phyloP scores from a whole-genome alignment of 2,329 filamentous ascomycete genomes.

The Aureobasidium sp. region DNA sequence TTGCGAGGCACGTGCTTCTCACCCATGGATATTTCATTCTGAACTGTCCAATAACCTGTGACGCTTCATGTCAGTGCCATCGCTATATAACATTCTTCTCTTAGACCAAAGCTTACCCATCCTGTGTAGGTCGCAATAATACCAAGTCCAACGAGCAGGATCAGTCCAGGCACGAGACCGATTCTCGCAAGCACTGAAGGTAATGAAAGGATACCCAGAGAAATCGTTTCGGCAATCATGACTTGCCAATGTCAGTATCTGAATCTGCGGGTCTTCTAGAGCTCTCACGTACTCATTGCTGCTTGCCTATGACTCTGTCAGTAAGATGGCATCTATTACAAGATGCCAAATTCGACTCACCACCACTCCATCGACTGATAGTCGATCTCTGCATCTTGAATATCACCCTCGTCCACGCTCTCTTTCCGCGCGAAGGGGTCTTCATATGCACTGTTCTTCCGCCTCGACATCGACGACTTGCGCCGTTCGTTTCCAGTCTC shows the following conservation, averaged over 20 bases:
- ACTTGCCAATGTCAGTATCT: constrained; percentile 24
- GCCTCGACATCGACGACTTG: constrained; percentile 5
- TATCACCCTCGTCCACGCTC: neutral
- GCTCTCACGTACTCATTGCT: constrained; percentile 31
- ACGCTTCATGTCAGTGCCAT: neutral
- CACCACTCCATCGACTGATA: constrained; percentile 48
- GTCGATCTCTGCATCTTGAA: constrained; percentile 33
- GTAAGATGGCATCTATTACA: neutral
- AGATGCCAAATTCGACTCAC: constrained; percentile 17
- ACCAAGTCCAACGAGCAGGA: constrained; percentile 49
- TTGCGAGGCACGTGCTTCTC: neutral
- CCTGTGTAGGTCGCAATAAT: constrained; percentile 54
- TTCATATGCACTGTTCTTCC: constrained; percentile 10
- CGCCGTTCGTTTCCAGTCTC: neutral
- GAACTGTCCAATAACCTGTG: constrained; percentile 50
- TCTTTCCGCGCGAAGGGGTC: neutral
- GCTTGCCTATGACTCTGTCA: constrained; percentile 32
- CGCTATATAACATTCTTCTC: fast-evolving
- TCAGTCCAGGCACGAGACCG: constrained; percentile 48
- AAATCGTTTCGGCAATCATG: constrained; percentile 54
- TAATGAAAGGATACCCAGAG: constrained; percentile 49
- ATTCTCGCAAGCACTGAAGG: constrained; percentile 47
- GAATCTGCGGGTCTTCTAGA: neutral
- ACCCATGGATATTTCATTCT: constrained; percentile 45
- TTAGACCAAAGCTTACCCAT: constrained; percentile 26